A percentile compares a stretch with the other conserved stretches of the same genome.
Evolutionary conservation across 2,329 filamentous ascomycete species (phyloP).

Genomic region (Pestalotiopsis fici): DNA sequence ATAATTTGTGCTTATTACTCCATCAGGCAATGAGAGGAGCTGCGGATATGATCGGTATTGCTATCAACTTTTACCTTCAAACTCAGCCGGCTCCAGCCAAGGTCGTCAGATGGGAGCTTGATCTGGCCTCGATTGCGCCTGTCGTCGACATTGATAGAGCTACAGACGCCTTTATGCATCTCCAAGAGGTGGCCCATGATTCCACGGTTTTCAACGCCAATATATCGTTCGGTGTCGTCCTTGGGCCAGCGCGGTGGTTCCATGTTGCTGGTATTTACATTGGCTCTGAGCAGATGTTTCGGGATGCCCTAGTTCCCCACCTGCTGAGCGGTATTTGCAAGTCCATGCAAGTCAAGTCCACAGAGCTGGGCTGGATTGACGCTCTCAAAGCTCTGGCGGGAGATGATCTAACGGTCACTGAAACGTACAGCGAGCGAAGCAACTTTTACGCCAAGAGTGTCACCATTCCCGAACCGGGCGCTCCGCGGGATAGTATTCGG

Average conservation of each 20-base stretch:
- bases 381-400: constrained; percentile 17
- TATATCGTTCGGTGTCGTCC: constrained; percentile 29
- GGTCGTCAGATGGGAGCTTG: constrained; percentile 35
- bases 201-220: constrained; percentile 26
- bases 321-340: constrained; percentile 22
- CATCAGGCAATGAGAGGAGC: constrained; percentile 40
- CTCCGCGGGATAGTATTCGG: constrained; percentile 19
- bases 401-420: constrained; percentile 14
- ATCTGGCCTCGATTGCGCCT: constrained; percentile 11
- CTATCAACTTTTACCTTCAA: constrained; percentile 34
- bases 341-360: not conserved
- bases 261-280: constrained; percentile 29
- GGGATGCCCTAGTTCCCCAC: constrained; percentile 21
- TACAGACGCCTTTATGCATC: not conserved
- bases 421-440: constrained; percentile 16
- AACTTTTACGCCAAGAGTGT: constrained; percentile 38
- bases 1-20: not conserved
- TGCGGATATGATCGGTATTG: constrained; percentile 39
- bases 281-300: constrained; percentile 24
- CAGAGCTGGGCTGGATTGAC: constrained; percentile 22
- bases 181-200: constrained; percentile 34
- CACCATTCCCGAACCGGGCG: constrained; percentile 25
- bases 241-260: constrained; percentile 20
- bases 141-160: not conserved
- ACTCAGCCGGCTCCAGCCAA: constrained; percentile 31